Percentiles rank a stretch among this genome's conserved stretches.
Evolutionary conservation across 2,329 filamentous ascomycete species (phyloP).

Genomic region (Diaporthe citri): DNA sequence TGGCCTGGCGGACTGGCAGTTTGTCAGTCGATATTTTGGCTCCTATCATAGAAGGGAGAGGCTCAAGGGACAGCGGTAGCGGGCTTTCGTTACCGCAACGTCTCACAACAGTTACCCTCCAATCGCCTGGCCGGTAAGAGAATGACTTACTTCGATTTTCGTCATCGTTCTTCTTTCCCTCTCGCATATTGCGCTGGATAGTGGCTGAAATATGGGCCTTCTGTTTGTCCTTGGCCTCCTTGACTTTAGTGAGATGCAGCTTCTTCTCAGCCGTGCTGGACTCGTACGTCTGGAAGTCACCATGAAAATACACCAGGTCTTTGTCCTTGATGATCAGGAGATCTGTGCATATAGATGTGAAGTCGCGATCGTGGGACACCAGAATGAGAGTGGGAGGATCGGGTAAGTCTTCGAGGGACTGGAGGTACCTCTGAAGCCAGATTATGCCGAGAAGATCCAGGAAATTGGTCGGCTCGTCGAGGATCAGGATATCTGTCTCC

Average conservation of each 20-base stretch:
- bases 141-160: slow-evolving; percentile 72
- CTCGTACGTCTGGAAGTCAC: slow-evolving; percentile 80
- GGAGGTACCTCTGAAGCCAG: slow-evolving; percentile 83
- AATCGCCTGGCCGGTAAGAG: too few relatives aligned
- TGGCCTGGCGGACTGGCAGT: slow-evolving; percentile 76
- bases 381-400: slow-evolving; percentile 77
- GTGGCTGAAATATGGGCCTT: slow-evolving; percentile 84
- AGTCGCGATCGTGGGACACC: slow-evolving; percentile 88
- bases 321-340: slow-evolving; percentile 82
- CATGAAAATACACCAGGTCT: slow-evolving; percentile 79
- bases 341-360: slow-evolving; percentile 82
- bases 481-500: slow-evolving; percentile 80
- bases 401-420: slow-evolving; percentile 63
- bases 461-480: slow-evolving; percentile 91
- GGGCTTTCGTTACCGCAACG: too few relatives aligned
- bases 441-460: slow-evolving; percentile 86
- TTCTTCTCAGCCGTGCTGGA: slow-evolving; percentile 75
- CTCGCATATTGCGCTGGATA: slow-evolving; percentile 79
- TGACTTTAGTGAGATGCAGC: slow-evolving; percentile 78
- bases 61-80: background rate
- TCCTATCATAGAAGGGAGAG: background rate
- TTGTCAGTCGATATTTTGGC: background rate
- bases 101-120: background rate
- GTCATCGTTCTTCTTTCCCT: slow-evolving; percentile 82
- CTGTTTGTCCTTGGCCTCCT: slow-evolving; percentile 85